Evolutionary conservation across 208 protist species (phyloP), one percentile per base, ranked within the genome.

Genomic region (Lotmaria passim): DNA sequence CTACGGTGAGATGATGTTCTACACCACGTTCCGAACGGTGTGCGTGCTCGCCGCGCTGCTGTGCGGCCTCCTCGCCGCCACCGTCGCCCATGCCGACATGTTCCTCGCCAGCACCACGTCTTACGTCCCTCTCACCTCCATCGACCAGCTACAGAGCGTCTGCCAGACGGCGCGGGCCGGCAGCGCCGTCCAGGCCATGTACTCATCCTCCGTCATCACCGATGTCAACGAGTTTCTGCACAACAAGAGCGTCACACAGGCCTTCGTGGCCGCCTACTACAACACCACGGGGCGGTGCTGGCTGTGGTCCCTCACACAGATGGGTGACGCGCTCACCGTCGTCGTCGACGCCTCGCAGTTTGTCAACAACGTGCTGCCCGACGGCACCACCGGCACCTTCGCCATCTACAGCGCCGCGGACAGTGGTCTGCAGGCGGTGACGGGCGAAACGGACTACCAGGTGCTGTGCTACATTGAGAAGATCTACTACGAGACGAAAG

Each of bases 251-350:
- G 60, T 30, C 6, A 33, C 48, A 8, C 53, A 75, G 52, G 59
- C 69, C 26, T 61, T 43, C 44, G 52, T 75, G 30, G 69, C 60
- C 3, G 51, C 66, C 51, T 68, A 62, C 60, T 48, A 36, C 50
- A 50, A 4, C 19, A 59, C 68, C 60, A n/a, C 1, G n/a, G 8
- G 14, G 4, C n/a, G n/a, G n/a, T 3, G 30, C 28, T 56, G 50
- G 50, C 15, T 17, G 28, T 56, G 50, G 50, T 30, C 12, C 12
- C 28, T 56, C 28, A 56, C 50, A 12, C 50, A 56, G 50, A 67
- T 75, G 60, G 61, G 61, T 21, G 44, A 41, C 12, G 17, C 15
- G 19, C 43, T 1, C 36, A 28, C 19, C 51, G 34, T 69, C 39
- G 57, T 39, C 7, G 52, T 62, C n/a, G 34, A 38, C 39, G 53